These are phyloP conservation scores for Iris macrosiphon DNA, from an alignment of 106 monocot genomes.

Conservation along the genomic window DNA sequence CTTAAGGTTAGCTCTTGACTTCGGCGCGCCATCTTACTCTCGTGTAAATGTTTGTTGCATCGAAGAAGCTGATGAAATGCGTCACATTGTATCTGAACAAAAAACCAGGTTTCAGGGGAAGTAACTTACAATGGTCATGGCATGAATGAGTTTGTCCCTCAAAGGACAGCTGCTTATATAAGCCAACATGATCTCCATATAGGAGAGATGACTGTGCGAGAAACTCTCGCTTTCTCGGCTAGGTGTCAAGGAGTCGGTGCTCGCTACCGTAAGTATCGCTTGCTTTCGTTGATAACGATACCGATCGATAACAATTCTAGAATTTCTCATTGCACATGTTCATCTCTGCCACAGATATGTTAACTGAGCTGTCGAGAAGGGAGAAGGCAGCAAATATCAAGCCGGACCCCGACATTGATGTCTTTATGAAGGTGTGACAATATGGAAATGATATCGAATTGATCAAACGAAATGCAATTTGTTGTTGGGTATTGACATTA, in stretches of 20 bases:
- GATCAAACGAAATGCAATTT: background rate
- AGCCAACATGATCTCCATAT: constrained; percentile 36
- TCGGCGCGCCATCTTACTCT: background rate
- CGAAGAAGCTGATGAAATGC: too few species aligned
- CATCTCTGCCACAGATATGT: constrained; percentile 27
- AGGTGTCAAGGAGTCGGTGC: constrained; percentile 27
- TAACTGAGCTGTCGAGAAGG: constrained; percentile 20
- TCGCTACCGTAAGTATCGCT: constrained; percentile 21
- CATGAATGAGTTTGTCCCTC: constrained; percentile 25
- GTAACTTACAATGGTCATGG: constrained; percentile 31
- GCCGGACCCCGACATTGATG: constrained; percentile 16
- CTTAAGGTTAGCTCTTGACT: constrained; percentile 18
- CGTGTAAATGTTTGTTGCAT: too few species aligned
- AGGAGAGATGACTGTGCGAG: constrained; percentile 33
- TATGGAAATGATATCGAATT: too few species aligned
- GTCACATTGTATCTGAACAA: too few species aligned
- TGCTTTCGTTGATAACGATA: too few species aligned
- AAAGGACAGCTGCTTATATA: constrained; percentile 23
- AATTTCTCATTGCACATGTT: too few species aligned
- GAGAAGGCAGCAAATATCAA: constrained; percentile 24
- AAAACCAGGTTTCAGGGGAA: constrained; percentile 16
- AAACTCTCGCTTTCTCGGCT: constrained; percentile 28
- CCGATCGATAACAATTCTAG: too few species aligned
- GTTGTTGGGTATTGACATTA: background rate
- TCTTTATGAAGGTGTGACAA: constrained; percentile 23